Base-by-base conservation (phyloP, 768 basidiomycete species). In the Hortiboletus campestris region DNA sequence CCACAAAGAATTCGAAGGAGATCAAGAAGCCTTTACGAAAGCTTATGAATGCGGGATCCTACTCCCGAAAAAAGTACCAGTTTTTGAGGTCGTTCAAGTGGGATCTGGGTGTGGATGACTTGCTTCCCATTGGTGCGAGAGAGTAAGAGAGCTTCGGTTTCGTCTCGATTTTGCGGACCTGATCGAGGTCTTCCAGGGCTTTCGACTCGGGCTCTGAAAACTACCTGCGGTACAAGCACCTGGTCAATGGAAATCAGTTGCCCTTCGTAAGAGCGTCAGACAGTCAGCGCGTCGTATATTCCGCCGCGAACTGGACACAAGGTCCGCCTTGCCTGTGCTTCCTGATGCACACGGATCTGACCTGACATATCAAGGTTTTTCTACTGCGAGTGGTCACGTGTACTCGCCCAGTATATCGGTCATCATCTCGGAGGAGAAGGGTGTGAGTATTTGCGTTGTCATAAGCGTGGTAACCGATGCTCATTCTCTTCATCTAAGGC, bases 241-340 rank as follows among this genome's bases (percentile, higher is more conserved):
- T 89, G 6, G 63, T 88, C 28, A 67, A 67, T 22, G 49, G 71
- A 12, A 61, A 73, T 6, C 74, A 76, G 49, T 51, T 82, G 2
- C 87, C 87, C 2, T 85, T 84, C 36, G 73, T 84, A 6, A 72
- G 84, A 14, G 72, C 82, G 0, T 78, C 80, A 1, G 75, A 78
- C 16, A 77, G 78, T 3, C 63, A 73, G 10, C 81, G 91, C 14
- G 88, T 91, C 5, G 74, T 90, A 4, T 69, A 79, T 17, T 84
- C 86, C 19, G 89, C 89, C 1, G 74, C 66, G 7, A 89, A 89
- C 63, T 92, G 91, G 89, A 76, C 77, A 2, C 72, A 75, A 55
- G 90, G 89, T 84, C 44, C 20, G 58, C 38, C 11, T 32, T 22
- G 1, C 6, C 2, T 7, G 19, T 11, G 3, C 16, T 39, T 40